phyloP scores from a whole-genome alignment of 1,284 basidiomycete species.

The Mycosarcoma maydis region DNA sequence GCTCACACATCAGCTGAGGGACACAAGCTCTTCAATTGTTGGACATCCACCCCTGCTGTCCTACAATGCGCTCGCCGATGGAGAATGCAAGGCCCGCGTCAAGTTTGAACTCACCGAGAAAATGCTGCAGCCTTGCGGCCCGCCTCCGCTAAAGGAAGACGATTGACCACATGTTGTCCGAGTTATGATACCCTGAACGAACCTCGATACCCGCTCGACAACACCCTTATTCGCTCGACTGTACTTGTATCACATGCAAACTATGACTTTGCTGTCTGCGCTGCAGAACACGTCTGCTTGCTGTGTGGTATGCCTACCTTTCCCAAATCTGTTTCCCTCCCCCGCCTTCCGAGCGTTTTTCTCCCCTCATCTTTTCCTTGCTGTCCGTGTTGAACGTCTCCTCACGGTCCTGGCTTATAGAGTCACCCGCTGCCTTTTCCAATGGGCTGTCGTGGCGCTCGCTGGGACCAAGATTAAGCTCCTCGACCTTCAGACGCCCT shows the following conservation, averaged over 20 bases:
- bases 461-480: conserved; percentile 53
- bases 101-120: conserved; percentile 81
- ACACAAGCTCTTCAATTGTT: conserved; percentile 89
- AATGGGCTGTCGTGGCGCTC: conserved; percentile 51
- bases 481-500: conserved; percentile 2
- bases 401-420: conserved; percentile 54
- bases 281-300: background rate
- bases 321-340: background rate
- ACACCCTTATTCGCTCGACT: background rate
- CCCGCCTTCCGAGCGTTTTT: background rate
- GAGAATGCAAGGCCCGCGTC: conserved; percentile 86
- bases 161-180: conserved; percentile 67
- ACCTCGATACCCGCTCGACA: conserved; percentile 12
- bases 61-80: conserved; percentile 91
- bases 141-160: conserved; percentile 91
- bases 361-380: background rate
- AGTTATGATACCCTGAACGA: conserved; percentile 17
- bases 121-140: conserved; percentile 98
- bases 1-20: conserved; percentile 95
- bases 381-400: conserved; percentile 11
- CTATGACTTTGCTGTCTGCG: background rate
- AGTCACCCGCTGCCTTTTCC: conserved; percentile 55
- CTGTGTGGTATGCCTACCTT: too few relatives aligned
- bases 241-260: conserved; percentile 13
- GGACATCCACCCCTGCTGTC: conserved; percentile 87